Percentiles rank a stretch among this genome's conserved stretches.
phyloP scores from a whole-genome alignment of 1,284 basidiomycete genomes.

The Cutaneotrichosporon dermatis region DNA sequence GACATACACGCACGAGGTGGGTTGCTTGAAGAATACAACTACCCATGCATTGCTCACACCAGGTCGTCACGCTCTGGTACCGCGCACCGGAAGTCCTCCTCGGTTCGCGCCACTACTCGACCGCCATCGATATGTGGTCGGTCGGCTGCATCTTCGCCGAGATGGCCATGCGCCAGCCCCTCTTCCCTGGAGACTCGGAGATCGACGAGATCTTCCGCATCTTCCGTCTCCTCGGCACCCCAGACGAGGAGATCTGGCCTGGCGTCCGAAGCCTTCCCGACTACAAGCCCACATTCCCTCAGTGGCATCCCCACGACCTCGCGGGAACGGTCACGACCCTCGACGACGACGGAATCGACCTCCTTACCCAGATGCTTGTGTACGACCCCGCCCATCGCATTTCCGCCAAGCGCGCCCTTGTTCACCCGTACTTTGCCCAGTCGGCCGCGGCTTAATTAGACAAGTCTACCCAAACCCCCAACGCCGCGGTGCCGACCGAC shows the following conservation, averaged over 20 bases:
- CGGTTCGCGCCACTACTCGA: conserved; percentile 95
- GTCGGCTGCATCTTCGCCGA: conserved; percentile 99
- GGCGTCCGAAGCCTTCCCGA: conserved; percentile 85
- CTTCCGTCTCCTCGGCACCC: conserved; percentile 93
- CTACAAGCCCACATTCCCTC: conserved; percentile 95
- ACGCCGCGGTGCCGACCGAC: no score
- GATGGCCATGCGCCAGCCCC: conserved; percentile 70
- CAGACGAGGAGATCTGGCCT: conserved; percentile 87
- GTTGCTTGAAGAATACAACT: conserved; percentile 23
- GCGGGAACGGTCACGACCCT: conserved; percentile 62
- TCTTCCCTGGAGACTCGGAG: conserved; percentile 98
- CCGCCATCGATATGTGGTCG: conserved; percentile 98
- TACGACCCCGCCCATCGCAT: conserved; percentile 94
- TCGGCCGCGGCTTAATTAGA: background rate
- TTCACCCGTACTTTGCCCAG: conserved; percentile 68
- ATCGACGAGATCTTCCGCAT: conserved; percentile 99
- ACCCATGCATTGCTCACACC: conserved; percentile 5
- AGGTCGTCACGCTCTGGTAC: conserved; percentile 99
- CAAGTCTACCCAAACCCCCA: background rate
- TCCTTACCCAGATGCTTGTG: conserved; percentile 74
- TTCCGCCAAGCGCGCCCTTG: conserved; percentile 84
- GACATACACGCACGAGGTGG: conserved; percentile 89
- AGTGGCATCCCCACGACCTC: conserved; percentile 70
- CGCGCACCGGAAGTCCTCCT: conserved; percentile 96
- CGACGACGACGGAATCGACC: conserved; percentile 69